Conservation (phyloP, 2,329 filamentous ascomycete species). For the Fusarium camptoceras region DNA sequence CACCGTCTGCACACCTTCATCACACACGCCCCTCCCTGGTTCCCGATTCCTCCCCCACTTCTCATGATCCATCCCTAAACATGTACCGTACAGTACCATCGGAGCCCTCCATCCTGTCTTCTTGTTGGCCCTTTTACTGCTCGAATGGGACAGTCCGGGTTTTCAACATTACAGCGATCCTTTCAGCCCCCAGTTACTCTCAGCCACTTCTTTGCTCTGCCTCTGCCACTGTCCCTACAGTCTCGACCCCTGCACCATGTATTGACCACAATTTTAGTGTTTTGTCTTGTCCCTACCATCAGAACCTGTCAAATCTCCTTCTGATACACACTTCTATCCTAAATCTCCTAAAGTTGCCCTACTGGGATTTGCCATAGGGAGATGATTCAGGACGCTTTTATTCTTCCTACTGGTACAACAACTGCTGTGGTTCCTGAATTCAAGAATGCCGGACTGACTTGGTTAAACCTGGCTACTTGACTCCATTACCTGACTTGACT, state of each 20-base stretch:
- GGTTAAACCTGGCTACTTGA: slow-evolving; percentile 24
- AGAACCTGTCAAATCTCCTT: slow-evolving; percentile 52
- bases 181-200: slow-evolving; percentile 20
- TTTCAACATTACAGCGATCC: slow-evolving; percentile 14
- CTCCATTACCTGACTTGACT: slow-evolving; percentile 12
- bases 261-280: slow-evolving; percentile 16
- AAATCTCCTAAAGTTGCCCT: slow-evolving; percentile 29
- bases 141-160: slow-evolving; percentile 27
- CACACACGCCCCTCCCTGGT: slow-evolving; percentile 40
- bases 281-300: slow-evolving; percentile 22
- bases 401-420: slow-evolving; percentile 54
- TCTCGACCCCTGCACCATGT: slow-evolving; percentile 22
- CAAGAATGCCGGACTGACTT: slow-evolving; percentile 34
- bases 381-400: slow-evolving; percentile 56
- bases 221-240: slow-evolving; percentile 21
- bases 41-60: slow-evolving; percentile 44
- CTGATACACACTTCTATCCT: slow-evolving; percentile 56
- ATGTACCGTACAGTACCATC: slow-evolving; percentile 25
- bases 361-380: slow-evolving; percentile 50
- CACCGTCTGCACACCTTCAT: slow-evolving; percentile 5
- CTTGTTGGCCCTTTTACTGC: slow-evolving; percentile 39
- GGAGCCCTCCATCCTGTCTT: slow-evolving; percentile 38
- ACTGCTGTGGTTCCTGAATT: slow-evolving; percentile 39
- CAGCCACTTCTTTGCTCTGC: slow-evolving; percentile 40
- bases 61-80: slow-evolving; percentile 35